Conservation (phyloP, 2,329 filamentous ascomycete genomes). For the Periconia digitata region DNA sequence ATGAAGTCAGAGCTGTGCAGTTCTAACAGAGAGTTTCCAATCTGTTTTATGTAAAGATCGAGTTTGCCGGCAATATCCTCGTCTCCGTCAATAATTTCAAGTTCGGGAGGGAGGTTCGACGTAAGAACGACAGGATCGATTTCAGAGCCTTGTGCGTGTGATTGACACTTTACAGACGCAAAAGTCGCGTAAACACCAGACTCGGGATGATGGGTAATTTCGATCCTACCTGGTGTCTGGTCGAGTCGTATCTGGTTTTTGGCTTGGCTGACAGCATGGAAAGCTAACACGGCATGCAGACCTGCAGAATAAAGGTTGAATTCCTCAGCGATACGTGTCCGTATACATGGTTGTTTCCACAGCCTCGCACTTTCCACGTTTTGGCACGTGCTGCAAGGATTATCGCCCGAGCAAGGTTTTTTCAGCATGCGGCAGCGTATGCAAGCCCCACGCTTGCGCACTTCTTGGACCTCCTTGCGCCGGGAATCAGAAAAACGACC, state of each 20-base stretch:
- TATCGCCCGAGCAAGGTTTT: slow-evolving; percentile 64
- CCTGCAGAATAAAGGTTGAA: slow-evolving; percentile 59
- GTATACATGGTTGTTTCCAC: slow-evolving; percentile 63
- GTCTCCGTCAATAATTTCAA: slow-evolving; percentile 55
- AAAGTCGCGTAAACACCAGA: slow-evolving; percentile 52
- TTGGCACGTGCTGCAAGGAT: slow-evolving; percentile 60
- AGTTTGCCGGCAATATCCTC: slow-evolving; percentile 56
- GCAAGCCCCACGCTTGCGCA: slow-evolving; percentile 62
- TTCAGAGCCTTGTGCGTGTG: slow-evolving; percentile 28
- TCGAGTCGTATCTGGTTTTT: slow-evolving; percentile 53
- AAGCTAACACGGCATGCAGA: slow-evolving; percentile 56
- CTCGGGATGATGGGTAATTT: slow-evolving; percentile 55
- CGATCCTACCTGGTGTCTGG: slow-evolving; percentile 54
- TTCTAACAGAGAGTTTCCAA: slow-evolving; percentile 49
- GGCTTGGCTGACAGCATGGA: slow-evolving; percentile 53
- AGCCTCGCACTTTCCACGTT: slow-evolving; percentile 62
- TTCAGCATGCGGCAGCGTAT: slow-evolving; percentile 66
- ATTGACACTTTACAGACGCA: slow-evolving; percentile 44
- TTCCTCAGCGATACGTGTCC: slow-evolving; percentile 60
- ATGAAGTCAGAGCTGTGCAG: slow-evolving; percentile 55
- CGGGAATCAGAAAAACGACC: slow-evolving; percentile 59
- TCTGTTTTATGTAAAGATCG: slow-evolving; percentile 56
- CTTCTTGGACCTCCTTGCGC: slow-evolving; percentile 61
- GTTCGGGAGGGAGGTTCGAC: slow-evolving; percentile 27
- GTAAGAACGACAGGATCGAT: slow-evolving; percentile 42